A percentile compares a stretch with the other conserved stretches of the same genome.
Evolutionary conservation across 2,329 filamentous ascomycete species (phyloP).

Genomic region (Cucurbitaria berberidis): DNA sequence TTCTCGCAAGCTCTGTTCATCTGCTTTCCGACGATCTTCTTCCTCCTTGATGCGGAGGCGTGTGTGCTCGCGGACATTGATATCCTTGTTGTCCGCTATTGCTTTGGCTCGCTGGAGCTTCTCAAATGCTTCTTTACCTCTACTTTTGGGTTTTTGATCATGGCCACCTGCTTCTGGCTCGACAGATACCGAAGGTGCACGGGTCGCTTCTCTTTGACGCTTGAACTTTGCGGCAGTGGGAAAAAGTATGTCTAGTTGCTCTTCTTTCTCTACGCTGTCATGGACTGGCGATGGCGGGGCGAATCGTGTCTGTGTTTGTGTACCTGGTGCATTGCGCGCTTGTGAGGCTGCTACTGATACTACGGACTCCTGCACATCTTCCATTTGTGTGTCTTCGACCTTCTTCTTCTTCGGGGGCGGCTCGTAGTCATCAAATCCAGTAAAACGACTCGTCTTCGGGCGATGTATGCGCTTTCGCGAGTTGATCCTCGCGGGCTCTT

Average conservation of each 20-base stretch:
- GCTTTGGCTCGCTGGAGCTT: slow-evolving; percentile 44
- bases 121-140: slow-evolving; percentile 51
- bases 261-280: slow-evolving; percentile 50
- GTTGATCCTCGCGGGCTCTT: slow-evolving; percentile 32
- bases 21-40: slow-evolving; percentile 60
- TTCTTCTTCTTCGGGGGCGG: slow-evolving; percentile 40
- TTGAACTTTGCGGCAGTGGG: slow-evolving; percentile 81
- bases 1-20: slow-evolving; percentile 67
- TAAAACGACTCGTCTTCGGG: slow-evolving; percentile 64
- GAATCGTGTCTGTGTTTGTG: slow-evolving; percentile 30
- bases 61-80: slow-evolving; percentile 64
- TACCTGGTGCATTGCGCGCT: slow-evolving; percentile 22
- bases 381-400: slow-evolving; percentile 33
- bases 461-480: slow-evolving; percentile 43
- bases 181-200: slow-evolving; percentile 34
- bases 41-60: slow-evolving; percentile 59
- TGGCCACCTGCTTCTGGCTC: slow-evolving; percentile 49
- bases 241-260: slow-evolving; percentile 74
- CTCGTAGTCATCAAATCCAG: slow-evolving; percentile 70
- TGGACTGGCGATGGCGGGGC: slow-evolving; percentile 43
- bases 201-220: slow-evolving; percentile 62
- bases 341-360: slow-evolving; percentile 14
- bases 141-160: slow-evolving; percentile 21
- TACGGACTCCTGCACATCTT: slow-evolving; percentile 29
- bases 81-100: slow-evolving; percentile 59